Conservation (phyloP, 805 yeast species). For the Hanseniaspora clermontiae region DNA sequence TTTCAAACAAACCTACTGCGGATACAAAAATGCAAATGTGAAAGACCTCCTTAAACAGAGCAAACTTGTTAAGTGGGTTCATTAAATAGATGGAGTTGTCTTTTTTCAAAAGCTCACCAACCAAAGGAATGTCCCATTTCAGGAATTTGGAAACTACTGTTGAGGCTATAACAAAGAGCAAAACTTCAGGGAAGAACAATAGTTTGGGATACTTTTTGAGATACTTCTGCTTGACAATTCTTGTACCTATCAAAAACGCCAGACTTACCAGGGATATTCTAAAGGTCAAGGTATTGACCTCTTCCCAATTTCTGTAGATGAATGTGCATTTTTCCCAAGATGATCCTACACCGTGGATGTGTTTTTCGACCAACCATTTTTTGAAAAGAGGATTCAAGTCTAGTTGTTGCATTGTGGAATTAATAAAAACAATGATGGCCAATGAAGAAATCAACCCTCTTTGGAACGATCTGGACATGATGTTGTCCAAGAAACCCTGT, state of each 20-base stretch:
- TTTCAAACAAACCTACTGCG: constrained; percentile 12
- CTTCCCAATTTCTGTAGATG: constrained; percentile 1
- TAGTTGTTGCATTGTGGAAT: constrained; percentile 7
- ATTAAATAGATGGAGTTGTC: constrained; percentile 4
- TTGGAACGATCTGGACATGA: constrained; percentile 13
- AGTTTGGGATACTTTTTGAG: constrained; percentile 2
- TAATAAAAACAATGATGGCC: constrained; percentile 12
- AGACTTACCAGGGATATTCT: constrained; percentile 2
- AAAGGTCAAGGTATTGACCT: constrained; percentile 3
- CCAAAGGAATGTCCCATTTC: constrained; percentile 10
- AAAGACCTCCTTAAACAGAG: constrained; percentile 11
- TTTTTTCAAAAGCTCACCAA: constrained; percentile 10
- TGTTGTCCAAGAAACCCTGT: constrained; percentile 12
- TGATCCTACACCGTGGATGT: constrained; percentile 10
- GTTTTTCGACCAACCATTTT: constrained; percentile 2
- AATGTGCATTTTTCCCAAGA: constrained; percentile 13
- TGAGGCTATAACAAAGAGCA: constrained; percentile 8
- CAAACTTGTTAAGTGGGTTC: constrained; percentile 8
- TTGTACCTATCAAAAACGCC: constrained; percentile 6
- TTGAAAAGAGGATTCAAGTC: constrained; percentile 1
- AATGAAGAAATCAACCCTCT: constrained; percentile 13
- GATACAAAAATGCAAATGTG: constrained; percentile 10
- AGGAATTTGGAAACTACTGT: neutral
- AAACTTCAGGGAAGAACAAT: constrained; percentile 12
- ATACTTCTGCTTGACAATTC: constrained; percentile 6